Base-by-base conservation (phyloP, 108 stramenopile genomes). In the Bacterosira constricta region DNA sequence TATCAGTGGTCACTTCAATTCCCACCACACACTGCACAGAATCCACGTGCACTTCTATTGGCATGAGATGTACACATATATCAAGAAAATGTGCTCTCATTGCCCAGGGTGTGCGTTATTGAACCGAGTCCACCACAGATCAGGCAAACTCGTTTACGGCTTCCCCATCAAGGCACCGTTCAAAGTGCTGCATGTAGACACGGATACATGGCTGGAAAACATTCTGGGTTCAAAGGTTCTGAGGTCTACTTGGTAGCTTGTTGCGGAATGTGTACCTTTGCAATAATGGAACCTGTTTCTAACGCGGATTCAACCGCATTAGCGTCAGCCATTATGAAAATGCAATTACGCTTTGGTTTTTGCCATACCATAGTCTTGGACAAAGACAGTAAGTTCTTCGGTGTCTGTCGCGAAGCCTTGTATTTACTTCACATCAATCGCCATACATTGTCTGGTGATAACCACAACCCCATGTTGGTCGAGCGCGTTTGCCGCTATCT, bases 401-500 rank as follows among this genome's bases (percentile, higher is more conserved):
- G 51, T 10, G 51, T 52, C 10, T 52, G 2, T 10, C 27, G 51
- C 2, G 51, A 52, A 27, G 27, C 29, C 0, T n/a, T 52, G 4
- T 23, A 52, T 26, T 11, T 52, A 0, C 11, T 52, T 3, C 8
- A 52, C 4, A 52, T 52, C 26, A 52, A 52, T 29, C 15, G 6
- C 6, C 51, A 52, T 13, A 13, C 29, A 4, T 8, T 52, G 17
- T 18, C 17, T 4, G 46, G 46, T 4, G 71, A 36, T 0, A 73
- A 73, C 29, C 71, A 73, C 30, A 34, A 73, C 10, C 60, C 62
- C 9, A 63, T 73, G 20, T 20, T 46, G 0, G 44, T 42, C 32
- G 71, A 73, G 23, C 39, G 71, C 26, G 25, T 73, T 10, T 47
- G 63, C 61, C 45, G 30, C 1, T 63, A 73, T 13, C 21, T 73